These are phyloP conservation scores for Dianthus caryophyllus DNA, from an alignment of 148 eudicot genomes.

Conservation along the genomic window DNA sequence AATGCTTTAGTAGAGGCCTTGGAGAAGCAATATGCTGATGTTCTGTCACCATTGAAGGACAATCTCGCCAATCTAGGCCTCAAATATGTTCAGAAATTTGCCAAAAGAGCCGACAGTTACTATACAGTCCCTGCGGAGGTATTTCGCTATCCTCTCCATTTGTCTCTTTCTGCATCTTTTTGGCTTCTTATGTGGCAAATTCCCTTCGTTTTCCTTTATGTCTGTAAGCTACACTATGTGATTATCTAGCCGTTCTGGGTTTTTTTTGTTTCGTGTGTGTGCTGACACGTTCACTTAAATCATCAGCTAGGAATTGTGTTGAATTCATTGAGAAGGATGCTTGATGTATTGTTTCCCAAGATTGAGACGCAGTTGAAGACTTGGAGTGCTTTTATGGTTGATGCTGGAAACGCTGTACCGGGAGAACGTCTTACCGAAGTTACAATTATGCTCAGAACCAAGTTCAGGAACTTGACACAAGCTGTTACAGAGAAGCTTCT, in stretches of 20 bases:
- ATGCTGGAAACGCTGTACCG: conserved; percentile 39
- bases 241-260: not conserved
- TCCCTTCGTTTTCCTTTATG: not conserved
- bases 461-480: conserved; percentile 65
- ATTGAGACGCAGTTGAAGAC: conserved; percentile 56
- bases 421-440: conserved; percentile 69
- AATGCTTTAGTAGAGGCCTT: conserved; percentile 61
- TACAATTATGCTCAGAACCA: conserved; percentile 61
- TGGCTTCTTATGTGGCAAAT: not conserved
- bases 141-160: not conserved
- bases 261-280: not conserved
- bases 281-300: conserved; percentile 1
- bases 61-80: conserved; percentile 55
- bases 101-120: conserved; percentile 44
- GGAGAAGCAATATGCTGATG: conserved; percentile 64
- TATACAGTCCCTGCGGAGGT: conserved; percentile 60
- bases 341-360: conserved; percentile 60
- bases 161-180: not conserved
- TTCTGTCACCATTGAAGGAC: conserved; percentile 67
- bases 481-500: conserved; percentile 59
- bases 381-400: conserved; percentile 53
- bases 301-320: conserved; percentile 61
- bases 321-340: conserved; percentile 81
- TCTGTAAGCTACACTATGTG: not conserved
- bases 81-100: conserved; percentile 64